Conservation (phyloP, 2,329 filamentous ascomycete genomes). For the Aspergillus sp. region DNA sequence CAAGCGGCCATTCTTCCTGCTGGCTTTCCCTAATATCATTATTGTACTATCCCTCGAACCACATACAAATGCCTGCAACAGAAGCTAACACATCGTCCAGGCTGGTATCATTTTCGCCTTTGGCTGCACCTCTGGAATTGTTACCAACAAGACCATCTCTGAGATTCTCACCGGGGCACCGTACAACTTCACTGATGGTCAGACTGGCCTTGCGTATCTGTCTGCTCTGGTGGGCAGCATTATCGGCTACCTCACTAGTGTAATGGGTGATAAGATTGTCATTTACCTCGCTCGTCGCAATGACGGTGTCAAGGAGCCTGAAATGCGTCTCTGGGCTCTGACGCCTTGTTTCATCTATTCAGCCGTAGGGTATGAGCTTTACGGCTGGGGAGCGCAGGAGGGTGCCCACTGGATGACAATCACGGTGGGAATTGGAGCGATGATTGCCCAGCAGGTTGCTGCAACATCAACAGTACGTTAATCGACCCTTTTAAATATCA, state of each 20-base stretch:
- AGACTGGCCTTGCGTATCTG: not conserved
- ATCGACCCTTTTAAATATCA: not conserved
- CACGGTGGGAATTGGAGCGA: not conserved
- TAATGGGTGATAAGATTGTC: not conserved
- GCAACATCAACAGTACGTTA: not conserved
- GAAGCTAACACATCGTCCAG: not conserved
- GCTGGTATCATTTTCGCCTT: slow-evolving; percentile 4
- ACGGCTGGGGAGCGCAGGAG: not conserved
- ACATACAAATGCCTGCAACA: not conserved
- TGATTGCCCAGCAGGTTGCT: slow-evolving; percentile 1
- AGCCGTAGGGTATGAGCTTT: not conserved
- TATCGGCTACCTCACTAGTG: not conserved
- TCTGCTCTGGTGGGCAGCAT: not conserved
- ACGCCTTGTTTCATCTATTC: slow-evolving; percentile 2
- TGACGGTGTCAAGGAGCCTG: slow-evolving; percentile 1
- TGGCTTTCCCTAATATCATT: slow-evolving; percentile 1
- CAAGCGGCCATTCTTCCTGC: slow-evolving; percentile 3
- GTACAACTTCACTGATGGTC: not conserved
- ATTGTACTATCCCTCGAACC: not conserved
- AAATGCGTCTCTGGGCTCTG: slow-evolving; percentile 3
- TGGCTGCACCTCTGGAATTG: slow-evolving; percentile 4
- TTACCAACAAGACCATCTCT: slow-evolving; percentile 6
- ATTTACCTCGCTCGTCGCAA: not conserved
- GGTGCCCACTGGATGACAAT: slow-evolving; percentile 2
- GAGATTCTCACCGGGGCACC: not conserved